Evolutionary conservation across 441 rosid genomes (phyloP).

Genomic region (Raphanus hybrid): DNA sequence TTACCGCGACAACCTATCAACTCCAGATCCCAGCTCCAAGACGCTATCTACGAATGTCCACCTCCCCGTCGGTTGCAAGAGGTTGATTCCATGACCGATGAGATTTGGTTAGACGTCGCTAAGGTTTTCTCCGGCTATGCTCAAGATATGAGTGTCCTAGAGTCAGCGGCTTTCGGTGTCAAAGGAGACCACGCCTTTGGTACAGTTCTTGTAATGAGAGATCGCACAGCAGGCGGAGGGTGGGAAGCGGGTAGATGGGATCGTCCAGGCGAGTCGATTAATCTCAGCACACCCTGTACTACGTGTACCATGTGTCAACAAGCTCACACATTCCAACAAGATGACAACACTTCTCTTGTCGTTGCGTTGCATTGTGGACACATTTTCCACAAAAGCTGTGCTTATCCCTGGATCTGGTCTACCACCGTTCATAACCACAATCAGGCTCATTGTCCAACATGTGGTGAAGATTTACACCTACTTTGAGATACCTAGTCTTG

Average conservation of each 20-base stretch:
- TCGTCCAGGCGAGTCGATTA: constrained; percentile 1
- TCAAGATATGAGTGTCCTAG: neutral
- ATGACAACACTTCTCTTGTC: neutral
- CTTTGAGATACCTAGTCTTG: neutral
- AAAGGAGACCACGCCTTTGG: constrained; percentile 2
- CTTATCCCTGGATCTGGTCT: neutral
- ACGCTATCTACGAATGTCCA: neutral
- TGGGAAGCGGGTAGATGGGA: neutral
- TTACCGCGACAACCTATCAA: neutral
- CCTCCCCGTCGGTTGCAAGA: neutral
- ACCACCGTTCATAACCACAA: constrained; percentile 2
- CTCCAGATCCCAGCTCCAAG: neutral
- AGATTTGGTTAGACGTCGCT: neutral
- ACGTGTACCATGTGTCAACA: neutral
- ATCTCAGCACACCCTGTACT: neutral
- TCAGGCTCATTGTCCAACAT: neutral
- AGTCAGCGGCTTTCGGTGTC: neutral
- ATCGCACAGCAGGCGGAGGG: neutral
- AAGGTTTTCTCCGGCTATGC: neutral
- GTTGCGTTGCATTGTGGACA: neutral
- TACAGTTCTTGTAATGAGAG: neutral
- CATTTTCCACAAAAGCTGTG: constrained; percentile 4
- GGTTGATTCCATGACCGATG: neutral
- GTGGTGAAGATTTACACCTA: neutral
- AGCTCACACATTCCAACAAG: constrained; percentile 4